These are phyloP conservation scores for Pseudogymnoascus sp. DNA, from an alignment of 2,329 filamentous ascomycete species.

Conservation along the genomic window DNA sequence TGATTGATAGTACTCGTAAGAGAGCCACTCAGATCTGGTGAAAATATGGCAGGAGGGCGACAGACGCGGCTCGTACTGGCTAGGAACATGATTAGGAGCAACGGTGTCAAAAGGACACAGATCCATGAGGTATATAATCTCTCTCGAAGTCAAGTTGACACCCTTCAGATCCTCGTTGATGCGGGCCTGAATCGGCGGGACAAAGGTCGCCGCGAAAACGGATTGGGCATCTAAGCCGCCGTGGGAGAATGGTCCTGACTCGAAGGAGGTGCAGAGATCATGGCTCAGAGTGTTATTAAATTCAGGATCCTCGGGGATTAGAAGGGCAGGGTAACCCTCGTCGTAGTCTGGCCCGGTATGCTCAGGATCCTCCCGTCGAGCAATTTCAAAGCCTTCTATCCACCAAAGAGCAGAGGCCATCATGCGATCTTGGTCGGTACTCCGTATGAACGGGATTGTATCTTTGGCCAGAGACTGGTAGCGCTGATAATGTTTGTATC, in stretches of 20 bases:
- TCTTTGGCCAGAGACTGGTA: slow-evolving; percentile 58
- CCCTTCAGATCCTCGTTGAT: slow-evolving; percentile 64
- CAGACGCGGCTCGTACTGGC: slow-evolving; percentile 47
- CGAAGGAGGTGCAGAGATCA: slow-evolving; percentile 64
- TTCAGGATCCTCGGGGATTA: slow-evolving; percentile 59
- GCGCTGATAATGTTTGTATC: slow-evolving; percentile 66
- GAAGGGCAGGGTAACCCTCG: slow-evolving; percentile 48
- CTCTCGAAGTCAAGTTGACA: slow-evolving; percentile 53
- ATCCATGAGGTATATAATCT: slow-evolving; percentile 75
- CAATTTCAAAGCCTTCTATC: slow-evolving; percentile 61
- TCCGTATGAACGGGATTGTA: slow-evolving; percentile 63
- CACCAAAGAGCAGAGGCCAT: slow-evolving; percentile 70
- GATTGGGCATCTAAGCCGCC: slow-evolving; percentile 46
- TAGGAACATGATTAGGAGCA: slow-evolving; percentile 54
- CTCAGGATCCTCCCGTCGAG: slow-evolving; percentile 35
- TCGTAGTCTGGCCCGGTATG: slow-evolving; percentile 37
- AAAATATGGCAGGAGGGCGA: slow-evolving; percentile 76
- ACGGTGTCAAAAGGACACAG: slow-evolving; percentile 81
- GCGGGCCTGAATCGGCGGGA: slow-evolving; percentile 59
- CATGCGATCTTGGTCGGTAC: slow-evolving; percentile 64
- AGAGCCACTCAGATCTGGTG: slow-evolving; percentile 62
- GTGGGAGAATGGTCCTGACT: slow-evolving; percentile 46
- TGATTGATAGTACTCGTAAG: slow-evolving; percentile 75
- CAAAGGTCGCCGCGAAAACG: slow-evolving; percentile 57
- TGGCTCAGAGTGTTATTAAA: slow-evolving; percentile 81